Base-by-base conservation (phyloP, 495 filamentous ascomycete species). In the Tuber calosporum region DNA sequence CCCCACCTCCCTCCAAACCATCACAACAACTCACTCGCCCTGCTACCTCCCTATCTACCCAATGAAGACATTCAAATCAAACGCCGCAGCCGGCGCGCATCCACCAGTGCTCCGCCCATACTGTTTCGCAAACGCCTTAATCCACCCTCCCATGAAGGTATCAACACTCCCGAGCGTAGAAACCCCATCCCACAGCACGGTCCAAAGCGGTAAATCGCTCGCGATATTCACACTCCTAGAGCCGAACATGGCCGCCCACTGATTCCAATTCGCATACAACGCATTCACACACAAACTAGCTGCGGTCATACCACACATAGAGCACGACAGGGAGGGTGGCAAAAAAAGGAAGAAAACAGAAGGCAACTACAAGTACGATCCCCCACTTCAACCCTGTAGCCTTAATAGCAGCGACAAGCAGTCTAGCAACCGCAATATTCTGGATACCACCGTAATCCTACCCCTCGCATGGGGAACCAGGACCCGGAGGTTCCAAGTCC, bases 91-190 rank as follows among this genome's bases (percentile, higher is more conserved):
- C 8, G 30, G 0, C 6, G 74, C 72, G 67, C 74, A 74, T 38
- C 45, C 39, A 8, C 67, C 72, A 9, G 37, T 58, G 41, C 79
- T 75, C 36, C 30, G 39, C 36, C 67, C 68, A 42, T 82, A 82
- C 67, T 82, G 81, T 58, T 82, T 82, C 15, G 81, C 80, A 73
- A 69, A 81, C 42, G 81, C 80, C 1, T 37, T 71, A 1, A 71
- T 82, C 81, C 80, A 82, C 4, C 81, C 81, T 0, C 81, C 79
- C 76, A 82, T 82, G 43, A 82, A 81, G 9, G 42, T 78, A 30
- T 66, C 67, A 4, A 82, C 75, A 4, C 81, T 81, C 26, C 34
- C 26, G 6, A 82, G 71, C 0, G 79, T 80, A 0, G 73, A n/a
- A 26, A 72, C 38, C n/a, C 71, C 75, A 58, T 82, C 78, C 42